Evolutionary conservation across 108 stramenopile genomes (phyloP).

Genomic region (Skeletonema tropicum): DNA sequence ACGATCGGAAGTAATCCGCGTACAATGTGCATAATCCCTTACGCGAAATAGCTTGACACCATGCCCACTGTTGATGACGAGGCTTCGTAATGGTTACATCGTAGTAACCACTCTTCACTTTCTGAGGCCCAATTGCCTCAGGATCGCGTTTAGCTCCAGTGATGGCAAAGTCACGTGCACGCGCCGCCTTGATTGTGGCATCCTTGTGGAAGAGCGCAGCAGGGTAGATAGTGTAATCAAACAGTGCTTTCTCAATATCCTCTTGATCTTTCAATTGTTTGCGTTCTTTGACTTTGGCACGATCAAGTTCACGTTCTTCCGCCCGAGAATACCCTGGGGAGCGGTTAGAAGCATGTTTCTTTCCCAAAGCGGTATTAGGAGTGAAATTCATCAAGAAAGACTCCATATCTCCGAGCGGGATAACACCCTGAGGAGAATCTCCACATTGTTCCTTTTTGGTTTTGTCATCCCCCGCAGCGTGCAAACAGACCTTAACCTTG

Average conservation of each 20-base stretch:
- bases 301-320: slow-evolving; percentile 70
- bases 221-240: slow-evolving; percentile 90
- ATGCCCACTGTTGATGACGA: slow-evolving; percentile 64
- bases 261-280: slow-evolving; percentile 89
- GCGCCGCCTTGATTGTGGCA: slow-evolving; percentile 84
- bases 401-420: slow-evolving; percentile 84
- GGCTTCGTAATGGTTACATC: slow-evolving; percentile 91
- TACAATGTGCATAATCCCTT: slow-evolving; percentile 83
- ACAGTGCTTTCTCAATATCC: slow-evolving; percentile 88
- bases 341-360: slow-evolving; percentile 76
- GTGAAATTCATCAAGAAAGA: slow-evolving; percentile 86
- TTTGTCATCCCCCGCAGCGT: slow-evolving; percentile 44
- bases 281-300: slow-evolving; percentile 75
- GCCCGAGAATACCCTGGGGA: slow-evolving; percentile 80
- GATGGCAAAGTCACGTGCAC: slow-evolving; percentile 69
- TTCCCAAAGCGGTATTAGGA: slow-evolving; percentile 87
- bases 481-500: slow-evolving; percentile 65
- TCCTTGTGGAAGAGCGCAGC: slow-evolving; percentile 88
- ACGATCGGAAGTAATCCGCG: slow-evolving; percentile 82
- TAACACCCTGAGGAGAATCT: slow-evolving; percentile 74
- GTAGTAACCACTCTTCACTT: slow-evolving; percentile 81
- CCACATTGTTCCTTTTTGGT: slow-evolving; percentile 55
- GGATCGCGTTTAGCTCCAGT: slow-evolving; percentile 52
- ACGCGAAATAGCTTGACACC: slow-evolving; percentile 88
- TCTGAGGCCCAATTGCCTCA: slow-evolving; percentile 71